Evolutionary conservation across 495 filamentous ascomycete genomes (phyloP), one percentile per base, ranked within the genome.

Genomic region (Penicillium lagena): DNA sequence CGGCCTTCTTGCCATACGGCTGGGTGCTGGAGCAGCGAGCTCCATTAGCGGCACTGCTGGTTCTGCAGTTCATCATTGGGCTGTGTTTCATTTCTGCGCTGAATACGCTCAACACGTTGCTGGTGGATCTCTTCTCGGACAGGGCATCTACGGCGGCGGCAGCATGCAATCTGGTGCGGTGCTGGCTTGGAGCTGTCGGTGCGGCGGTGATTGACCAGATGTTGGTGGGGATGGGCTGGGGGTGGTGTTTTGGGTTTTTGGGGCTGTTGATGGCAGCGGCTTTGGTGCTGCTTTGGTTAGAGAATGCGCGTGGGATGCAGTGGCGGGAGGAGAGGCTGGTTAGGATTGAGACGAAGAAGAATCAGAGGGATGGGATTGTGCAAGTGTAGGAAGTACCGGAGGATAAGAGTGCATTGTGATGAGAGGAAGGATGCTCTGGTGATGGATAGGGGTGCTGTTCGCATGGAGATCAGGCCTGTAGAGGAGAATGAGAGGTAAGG

Each of bases 111-210:
- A 52, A 51, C 29, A 44, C 50, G 8, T 42, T 89, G 47, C 60
- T 86, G 9, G 72, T 86, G 2, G 84, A 89, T 42, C 64, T 86
- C 2, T 79, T 81, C 44, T 75, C 76, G 0, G 65, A 67, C 1
- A 68, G 54, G 6, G 73, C 82, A 0, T 76, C 75, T 0, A 78
- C 82, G 0, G 82, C 81, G 0, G 75, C 80, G 1, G 83, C 84
- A 1, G 80, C 81, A 0, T 82, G 80, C 46, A 87, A 89, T 53
- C 59, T 89, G 11, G 72, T 79, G 2, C 59, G 82, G 12, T 87
- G 81, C 50, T 52, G 81, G 36, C 58, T 87, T 4, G 82, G 83
- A 1, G 85, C 83, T 1, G 77, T 66, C 0, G 76, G 74, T 1
- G 79, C 76, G 9, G 82, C 77, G 0, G 65, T 73, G 2, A 79